A percentile compares a stretch with the other conserved stretches of the same genome.
Evolutionary conservation across 169 alveolate genomes (phyloP).

Genomic region (Plasmodium vivax): DNA sequence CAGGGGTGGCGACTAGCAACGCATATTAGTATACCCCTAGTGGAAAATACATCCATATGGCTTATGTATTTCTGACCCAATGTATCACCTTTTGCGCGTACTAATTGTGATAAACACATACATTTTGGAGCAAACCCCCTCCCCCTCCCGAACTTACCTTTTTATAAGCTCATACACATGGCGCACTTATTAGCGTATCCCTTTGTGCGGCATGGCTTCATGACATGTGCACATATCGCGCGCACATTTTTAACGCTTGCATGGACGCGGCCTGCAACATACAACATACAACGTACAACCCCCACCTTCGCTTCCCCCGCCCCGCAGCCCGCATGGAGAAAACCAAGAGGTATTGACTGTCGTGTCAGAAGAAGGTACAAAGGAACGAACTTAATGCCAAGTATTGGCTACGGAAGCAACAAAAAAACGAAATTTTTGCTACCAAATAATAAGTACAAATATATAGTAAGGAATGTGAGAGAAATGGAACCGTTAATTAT

Average conservation of each 20-base stretch:
- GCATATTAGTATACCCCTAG: neutral
- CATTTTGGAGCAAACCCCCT: neutral
- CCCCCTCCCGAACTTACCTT: neutral
- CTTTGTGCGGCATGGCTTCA: neutral
- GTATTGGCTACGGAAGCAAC: constrained; percentile 97
- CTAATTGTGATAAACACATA: neutral
- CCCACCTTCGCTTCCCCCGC: neutral
- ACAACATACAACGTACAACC: too few species aligned
- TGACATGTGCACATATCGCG: neutral
- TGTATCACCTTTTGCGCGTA: neutral
- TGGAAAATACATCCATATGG: neutral
- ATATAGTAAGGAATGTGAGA: constrained; percentile 89
- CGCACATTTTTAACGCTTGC: neutral
- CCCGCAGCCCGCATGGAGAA: constrained; percentile 94
- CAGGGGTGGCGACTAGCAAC: neutral
- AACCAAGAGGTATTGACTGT: constrained; percentile 98
- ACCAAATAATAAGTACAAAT: constrained; percentile 95
- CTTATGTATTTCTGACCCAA: neutral
- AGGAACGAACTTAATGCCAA: constrained; percentile 95
- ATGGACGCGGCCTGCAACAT: neutral
- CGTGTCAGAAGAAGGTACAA: constrained; percentile 96
- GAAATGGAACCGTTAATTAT: constrained; percentile 95
- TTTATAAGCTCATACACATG: neutral
- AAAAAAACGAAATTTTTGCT: constrained; percentile 94
- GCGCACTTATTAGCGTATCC: neutral